A percentile compares a stretch with the other conserved stretches of the same genome.
These are phyloP conservation scores for Bipolaris cookei DNA, from an alignment of 2,329 filamentous ascomycete genomes.

Conservation along the genomic window DNA sequence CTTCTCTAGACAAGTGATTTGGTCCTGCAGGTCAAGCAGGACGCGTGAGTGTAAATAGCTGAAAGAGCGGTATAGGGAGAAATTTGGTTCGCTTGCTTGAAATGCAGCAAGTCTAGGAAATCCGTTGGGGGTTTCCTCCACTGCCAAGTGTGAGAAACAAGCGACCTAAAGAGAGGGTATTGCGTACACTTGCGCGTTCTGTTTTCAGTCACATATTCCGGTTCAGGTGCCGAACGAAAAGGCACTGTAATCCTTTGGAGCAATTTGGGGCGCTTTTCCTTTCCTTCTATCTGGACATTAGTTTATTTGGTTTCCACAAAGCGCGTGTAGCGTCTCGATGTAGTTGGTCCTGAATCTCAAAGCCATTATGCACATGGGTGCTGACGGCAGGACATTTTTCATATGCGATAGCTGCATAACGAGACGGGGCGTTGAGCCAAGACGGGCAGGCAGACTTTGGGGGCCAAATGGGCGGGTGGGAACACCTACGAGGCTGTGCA, in stretches of 20 bases:
- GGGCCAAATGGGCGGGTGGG: constrained; percentile 17
- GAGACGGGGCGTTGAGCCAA: not conserved
- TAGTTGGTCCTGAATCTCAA: not conserved
- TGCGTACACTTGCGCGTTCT: constrained; percentile 43
- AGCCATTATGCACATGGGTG: constrained; percentile 2
- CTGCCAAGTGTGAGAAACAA: constrained; percentile 24
- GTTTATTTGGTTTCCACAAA: constrained; percentile 1
- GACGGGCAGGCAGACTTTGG: constrained; percentile 10
- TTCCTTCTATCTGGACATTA: constrained; percentile 26
- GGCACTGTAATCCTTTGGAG: constrained; percentile 38
- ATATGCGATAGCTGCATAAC: not conserved
- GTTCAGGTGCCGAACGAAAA: constrained; percentile 41
- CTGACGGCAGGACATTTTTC: not conserved
- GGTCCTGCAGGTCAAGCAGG: constrained; percentile 48
- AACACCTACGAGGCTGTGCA: constrained; percentile 45
- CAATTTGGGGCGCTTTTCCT: constrained; percentile 33
- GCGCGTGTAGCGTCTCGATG: not conserved
- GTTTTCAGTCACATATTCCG: constrained; percentile 39
- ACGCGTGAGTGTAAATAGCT: constrained; percentile 50
- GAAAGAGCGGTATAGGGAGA: constrained; percentile 51
- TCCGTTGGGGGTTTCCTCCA: constrained; percentile 49
- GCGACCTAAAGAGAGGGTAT: not conserved
- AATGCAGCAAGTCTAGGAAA: constrained; percentile 50
- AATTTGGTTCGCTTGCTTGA: constrained; percentile 50
- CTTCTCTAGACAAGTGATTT: constrained; percentile 47